These are phyloP conservation scores for Neopestalotiopsis sp. DNA, from an alignment of 2,329 filamentous ascomycete genomes.

Conservation along the genomic window DNA sequence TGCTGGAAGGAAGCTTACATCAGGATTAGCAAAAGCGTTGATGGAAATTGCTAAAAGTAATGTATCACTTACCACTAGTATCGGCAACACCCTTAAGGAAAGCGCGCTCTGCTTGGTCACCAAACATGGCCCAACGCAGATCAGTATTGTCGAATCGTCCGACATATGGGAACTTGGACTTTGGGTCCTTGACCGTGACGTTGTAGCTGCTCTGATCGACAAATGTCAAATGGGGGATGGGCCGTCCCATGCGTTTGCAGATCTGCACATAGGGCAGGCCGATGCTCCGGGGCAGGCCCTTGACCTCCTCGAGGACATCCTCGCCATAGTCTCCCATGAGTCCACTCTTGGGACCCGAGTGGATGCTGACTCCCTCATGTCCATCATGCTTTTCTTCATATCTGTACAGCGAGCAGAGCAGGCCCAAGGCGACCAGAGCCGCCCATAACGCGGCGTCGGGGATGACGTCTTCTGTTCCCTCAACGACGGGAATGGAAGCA, in stretches of 20 bases:
- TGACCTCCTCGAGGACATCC: conserved; percentile 53
- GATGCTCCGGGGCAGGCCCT: conserved; percentile 53
- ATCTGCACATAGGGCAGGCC: conserved; percentile 56
- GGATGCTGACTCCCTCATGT: conserved; percentile 50
- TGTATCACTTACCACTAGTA: conserved; percentile 40
- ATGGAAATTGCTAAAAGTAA: not conserved
- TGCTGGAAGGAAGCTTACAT: conserved; percentile 52
- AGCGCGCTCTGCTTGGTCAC: conserved; percentile 54
- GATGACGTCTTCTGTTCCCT: conserved; percentile 54
- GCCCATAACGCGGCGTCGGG: conserved; percentile 59
- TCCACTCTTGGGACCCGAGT: conserved; percentile 34
- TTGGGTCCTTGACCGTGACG: conserved; percentile 52
- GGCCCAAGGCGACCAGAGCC: conserved; percentile 55
- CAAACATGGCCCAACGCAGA: conserved; percentile 59
- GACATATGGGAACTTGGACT: conserved; percentile 54
- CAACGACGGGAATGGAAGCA: conserved; percentile 51
- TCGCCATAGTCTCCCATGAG: conserved; percentile 57
- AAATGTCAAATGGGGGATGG: conserved; percentile 57
- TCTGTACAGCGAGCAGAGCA: conserved; percentile 58
- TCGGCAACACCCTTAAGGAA: conserved; percentile 57
- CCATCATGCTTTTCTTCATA: conserved; percentile 59
- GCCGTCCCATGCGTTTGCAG: conserved; percentile 55
- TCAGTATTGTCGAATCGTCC: conserved; percentile 59
- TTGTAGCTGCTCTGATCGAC: conserved; percentile 60
- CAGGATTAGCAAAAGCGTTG: not conserved